Conservation (phyloP, 2,329 filamentous ascomycete genomes). For the Colletotrichum orbiculare region DNA sequence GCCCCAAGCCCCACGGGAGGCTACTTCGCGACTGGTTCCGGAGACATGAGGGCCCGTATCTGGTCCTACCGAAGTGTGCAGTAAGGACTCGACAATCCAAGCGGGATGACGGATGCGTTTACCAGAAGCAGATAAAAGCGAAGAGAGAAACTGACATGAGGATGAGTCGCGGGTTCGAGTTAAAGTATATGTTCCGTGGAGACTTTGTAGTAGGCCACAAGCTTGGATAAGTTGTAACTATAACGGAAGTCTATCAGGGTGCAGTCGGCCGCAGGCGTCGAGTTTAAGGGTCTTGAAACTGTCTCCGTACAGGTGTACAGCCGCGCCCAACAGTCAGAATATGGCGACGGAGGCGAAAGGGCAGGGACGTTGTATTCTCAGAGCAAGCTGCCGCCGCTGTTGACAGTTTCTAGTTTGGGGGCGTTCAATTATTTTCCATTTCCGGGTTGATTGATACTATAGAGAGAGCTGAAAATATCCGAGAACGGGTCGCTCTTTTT, state of each 20-base stretch:
- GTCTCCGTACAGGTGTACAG: too few relatives aligned
- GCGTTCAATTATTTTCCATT: background rate
- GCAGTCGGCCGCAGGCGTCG: too few relatives aligned
- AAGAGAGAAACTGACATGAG: background rate
- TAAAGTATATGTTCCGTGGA: too few relatives aligned
- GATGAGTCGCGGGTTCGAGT: too few relatives aligned
- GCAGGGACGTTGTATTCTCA: conserved; percentile 30
- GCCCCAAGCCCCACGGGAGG: conserved; percentile 89
- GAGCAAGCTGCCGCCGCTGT: conserved; percentile 35
- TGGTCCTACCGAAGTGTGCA: conserved; percentile 77
- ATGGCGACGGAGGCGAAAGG: conserved; percentile 35
- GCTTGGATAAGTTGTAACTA: too few relatives aligned
- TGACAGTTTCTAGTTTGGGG: conserved; percentile 31
- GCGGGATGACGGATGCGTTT: background rate
- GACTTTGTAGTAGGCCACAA: too few relatives aligned
- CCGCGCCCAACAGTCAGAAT: conserved; percentile 17
- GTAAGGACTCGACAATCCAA: conserved; percentile 2
- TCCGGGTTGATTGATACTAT: conserved; percentile 40
- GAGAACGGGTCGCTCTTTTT: conserved; percentile 76
- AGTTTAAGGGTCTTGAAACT: too few relatives aligned
- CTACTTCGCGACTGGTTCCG: conserved; percentile 95
- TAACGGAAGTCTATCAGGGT: too few relatives aligned
- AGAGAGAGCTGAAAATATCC: conserved; percentile 74
- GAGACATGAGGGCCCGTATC: conserved; percentile 97
- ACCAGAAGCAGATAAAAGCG: background rate